Base-by-base conservation (phyloP, 495 filamentous ascomycete genomes). In the Aspergillus olivimuriae region DNA sequence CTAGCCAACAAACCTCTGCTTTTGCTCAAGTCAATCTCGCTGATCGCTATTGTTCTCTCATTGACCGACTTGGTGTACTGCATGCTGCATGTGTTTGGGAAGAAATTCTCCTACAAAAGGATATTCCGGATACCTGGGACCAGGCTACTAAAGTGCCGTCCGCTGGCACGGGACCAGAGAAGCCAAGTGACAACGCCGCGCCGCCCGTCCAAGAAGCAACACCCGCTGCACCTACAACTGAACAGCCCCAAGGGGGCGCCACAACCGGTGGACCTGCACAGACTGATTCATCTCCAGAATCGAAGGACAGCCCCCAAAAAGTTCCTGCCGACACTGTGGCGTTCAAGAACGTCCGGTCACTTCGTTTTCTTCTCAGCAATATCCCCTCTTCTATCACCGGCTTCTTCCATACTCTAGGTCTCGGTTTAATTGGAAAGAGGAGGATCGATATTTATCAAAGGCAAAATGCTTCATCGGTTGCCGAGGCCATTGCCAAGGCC, bases 31-130 rank as follows among this genome's bases (percentile, higher is more conserved):
- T 92, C 46, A 90, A 89, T 50, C 71, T 94, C 32, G 82, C 82
- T 17, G 89, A 96, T 60, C 80, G 82, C 46, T 94, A 92, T 58
- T 65, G 71, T 28, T 59, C 68, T 17, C 66, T 95, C 15, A 72
- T 91, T 33, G 72, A 76, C 34, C 77, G 76, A 23, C 73, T 97
- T 12, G 89, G 88, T 7, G 75, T 77, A 20, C 69, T 98, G 21
- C 76, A 94, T 45, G 80, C 84, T 21, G 78, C 79, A 37, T 85
- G 88, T 45, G 72, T 92, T 17, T 83, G 83, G 72, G 94, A 98
- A 60, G 86, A 91, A 46, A 85, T 87, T 22, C 55, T 82, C 0
- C 65, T 96, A 16, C 75, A 83, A 54, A 80, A 81, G 51, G 72
- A 62, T 33, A 76, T 86, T 41, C 82, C 86, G 2, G 70, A 78